Percentiles rank a stretch among this genome's conserved stretches.
Conservation (phyloP, 257 asterid genomes). For the Solanum appendiculatum region DNA sequence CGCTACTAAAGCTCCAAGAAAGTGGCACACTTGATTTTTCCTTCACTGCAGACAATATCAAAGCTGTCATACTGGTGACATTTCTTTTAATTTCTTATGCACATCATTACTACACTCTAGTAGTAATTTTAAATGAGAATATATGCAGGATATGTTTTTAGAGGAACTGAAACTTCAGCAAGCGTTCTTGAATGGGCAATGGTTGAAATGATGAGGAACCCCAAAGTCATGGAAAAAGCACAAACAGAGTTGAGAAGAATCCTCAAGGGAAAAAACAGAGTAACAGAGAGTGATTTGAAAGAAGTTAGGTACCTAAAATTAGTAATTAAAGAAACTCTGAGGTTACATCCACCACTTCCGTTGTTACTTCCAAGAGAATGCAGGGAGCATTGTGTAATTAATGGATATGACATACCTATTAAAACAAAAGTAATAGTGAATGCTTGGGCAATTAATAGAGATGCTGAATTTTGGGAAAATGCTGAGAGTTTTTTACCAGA, state of each 20-base stretch:
- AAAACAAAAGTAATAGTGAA: not conserved
- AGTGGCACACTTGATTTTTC: not conserved
- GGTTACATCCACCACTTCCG: not conserved
- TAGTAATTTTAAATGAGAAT: not conserved
- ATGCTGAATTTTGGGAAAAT: not conserved
- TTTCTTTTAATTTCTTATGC: not conserved
- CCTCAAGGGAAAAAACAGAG: not conserved
- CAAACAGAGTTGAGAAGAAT: not conserved
- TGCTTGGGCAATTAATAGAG: not conserved
- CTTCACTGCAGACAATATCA: not conserved
- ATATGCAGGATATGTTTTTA: not conserved
- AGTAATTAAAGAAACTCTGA: not conserved
- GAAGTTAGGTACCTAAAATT: not conserved
- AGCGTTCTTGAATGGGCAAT: not conserved
- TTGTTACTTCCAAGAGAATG: not conserved
- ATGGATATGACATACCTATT: not conserved
- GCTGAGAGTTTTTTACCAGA: not conserved
- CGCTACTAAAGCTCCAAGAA: not conserved
- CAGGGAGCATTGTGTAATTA: not conserved
- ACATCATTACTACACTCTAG: not conserved
- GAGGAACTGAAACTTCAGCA: not conserved
- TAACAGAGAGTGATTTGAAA: not conserved
- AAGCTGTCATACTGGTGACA: not conserved
- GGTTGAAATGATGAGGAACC: not conserved
- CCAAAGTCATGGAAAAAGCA: not conserved